These are phyloP conservation scores for Vigna reflexopilosa DNA, from an alignment of 306 rosid genomes.

Conservation along the genomic window DNA sequence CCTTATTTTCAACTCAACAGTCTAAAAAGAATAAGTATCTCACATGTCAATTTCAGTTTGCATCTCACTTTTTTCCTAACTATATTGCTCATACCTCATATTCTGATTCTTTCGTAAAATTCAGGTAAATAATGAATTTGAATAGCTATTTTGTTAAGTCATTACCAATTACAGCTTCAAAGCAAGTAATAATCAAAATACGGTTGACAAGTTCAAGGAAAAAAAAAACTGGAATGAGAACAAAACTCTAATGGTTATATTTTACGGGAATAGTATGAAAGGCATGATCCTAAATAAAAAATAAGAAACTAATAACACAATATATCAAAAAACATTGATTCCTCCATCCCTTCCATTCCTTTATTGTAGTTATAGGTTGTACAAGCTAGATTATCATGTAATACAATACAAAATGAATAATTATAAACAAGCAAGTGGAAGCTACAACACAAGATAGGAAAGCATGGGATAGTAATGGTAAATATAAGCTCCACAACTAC, in stretches of 20 bases:
- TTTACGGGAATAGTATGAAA: slow-evolving; percentile 28
- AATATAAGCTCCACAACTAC: slow-evolving; percentile 37
- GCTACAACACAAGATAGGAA: slow-evolving; percentile 20
- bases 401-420: slow-evolving; percentile 30
- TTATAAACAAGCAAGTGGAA: slow-evolving; percentile 25
- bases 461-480: slow-evolving; percentile 19
- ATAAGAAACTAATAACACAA: not conserved
- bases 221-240: no score
- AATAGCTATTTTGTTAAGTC: not conserved
- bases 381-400: slow-evolving; percentile 15
- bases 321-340: slow-evolving; percentile 23
- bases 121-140: not conserved
- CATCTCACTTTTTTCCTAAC: not conserved
- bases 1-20: slow-evolving; percentile 92
- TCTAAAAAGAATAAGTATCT: slow-evolving; percentile 67
- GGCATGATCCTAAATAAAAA: slow-evolving; percentile 11
- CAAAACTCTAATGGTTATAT: not conserved
- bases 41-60: slow-evolving; percentile 39
- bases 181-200: slow-evolving; percentile 7
- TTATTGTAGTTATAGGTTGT: slow-evolving; percentile 9
- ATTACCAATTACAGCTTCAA: not conserved
- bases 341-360: slow-evolving; percentile 7
- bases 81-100: not conserved
- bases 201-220: not conserved
- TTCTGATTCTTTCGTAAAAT: slow-evolving; percentile 5